These are phyloP conservation scores for Gelatoporia subvermispora DNA, from an alignment of 768 basidiomycete genomes.

Conservation along the genomic window DNA sequence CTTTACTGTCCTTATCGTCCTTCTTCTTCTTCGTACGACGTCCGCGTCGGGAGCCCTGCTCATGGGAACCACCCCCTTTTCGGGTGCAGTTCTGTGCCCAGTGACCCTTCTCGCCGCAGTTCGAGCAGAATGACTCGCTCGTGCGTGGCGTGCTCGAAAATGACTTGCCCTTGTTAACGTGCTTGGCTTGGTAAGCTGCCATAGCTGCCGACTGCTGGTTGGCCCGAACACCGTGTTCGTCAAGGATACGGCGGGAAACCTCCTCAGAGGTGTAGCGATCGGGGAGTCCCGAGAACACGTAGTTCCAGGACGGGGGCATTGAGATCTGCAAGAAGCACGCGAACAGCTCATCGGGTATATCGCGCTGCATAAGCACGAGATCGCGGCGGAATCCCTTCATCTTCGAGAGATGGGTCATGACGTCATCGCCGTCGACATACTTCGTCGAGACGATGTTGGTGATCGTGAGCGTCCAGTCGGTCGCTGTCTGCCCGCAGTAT, in stretches of 20 bases:
- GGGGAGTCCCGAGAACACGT: neutral
- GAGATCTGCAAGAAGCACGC: conserved; percentile 1
- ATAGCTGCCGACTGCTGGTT: neutral
- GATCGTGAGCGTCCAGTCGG: neutral
- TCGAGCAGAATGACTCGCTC: neutral
- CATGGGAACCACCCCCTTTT: neutral
- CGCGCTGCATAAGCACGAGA: neutral
- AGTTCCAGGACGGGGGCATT: neutral
- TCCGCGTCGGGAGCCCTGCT: neutral
- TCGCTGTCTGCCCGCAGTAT: neutral
- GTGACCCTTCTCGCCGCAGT: neutral
- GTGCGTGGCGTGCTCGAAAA: neutral
- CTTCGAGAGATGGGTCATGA: neutral
- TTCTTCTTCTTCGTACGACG: too few relatives aligned
- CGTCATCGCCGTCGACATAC: neutral
- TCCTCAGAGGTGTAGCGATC: neutral
- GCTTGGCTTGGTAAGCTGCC: neutral
- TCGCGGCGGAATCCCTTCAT: conserved; percentile 1
- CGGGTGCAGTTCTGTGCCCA: neutral
- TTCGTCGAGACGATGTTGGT: neutral
- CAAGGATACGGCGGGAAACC: neutral
- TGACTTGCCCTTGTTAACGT: neutral
- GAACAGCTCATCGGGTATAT: neutral
- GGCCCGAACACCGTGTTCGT: neutral
- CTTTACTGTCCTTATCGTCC: neutral